Evolutionary conservation across 129 eudicot genomes (phyloP).

Genomic region (Lactuca saligna): DNA sequence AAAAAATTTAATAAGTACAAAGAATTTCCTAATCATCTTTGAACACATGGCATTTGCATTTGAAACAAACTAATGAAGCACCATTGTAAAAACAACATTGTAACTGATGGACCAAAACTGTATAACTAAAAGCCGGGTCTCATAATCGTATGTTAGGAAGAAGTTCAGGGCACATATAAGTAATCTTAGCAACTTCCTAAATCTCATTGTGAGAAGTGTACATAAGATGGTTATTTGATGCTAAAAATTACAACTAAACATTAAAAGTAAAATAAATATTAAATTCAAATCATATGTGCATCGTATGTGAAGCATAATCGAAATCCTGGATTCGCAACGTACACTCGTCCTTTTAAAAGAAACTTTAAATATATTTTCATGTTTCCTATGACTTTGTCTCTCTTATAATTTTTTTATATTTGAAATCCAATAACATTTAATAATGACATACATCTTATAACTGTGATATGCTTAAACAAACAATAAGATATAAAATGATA

Average conservation of each 20-base stretch:
- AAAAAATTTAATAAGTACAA: neutral
- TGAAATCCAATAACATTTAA: neutral
- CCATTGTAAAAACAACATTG: too few relatives aligned
- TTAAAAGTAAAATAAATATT: neutral
- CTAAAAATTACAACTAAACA: neutral
- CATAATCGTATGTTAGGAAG: too few relatives aligned
- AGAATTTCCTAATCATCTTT: neutral
- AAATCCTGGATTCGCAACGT: too few relatives aligned
- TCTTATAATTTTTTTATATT: neutral
- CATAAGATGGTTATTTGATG: neutral
- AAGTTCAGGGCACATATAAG: too few relatives aligned
- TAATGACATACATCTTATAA: too few relatives aligned
- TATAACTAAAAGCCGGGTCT: too few relatives aligned
- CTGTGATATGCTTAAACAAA: too few relatives aligned
- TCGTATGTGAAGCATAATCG: constrained; percentile 9
- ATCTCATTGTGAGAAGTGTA: neutral
- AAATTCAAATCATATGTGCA: neutral
- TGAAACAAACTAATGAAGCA: too few relatives aligned
- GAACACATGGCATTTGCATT: too few relatives aligned
- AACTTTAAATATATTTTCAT: neutral
- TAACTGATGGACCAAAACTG: too few relatives aligned
- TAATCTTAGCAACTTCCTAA: too few relatives aligned
- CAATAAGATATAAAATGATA: too few relatives aligned
- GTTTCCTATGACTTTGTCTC: constrained; percentile 1
- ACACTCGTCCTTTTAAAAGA: neutral